phyloP scores from a whole-genome alignment of 1,284 basidiomycete genomes.

The Tilletia indica region DNA sequence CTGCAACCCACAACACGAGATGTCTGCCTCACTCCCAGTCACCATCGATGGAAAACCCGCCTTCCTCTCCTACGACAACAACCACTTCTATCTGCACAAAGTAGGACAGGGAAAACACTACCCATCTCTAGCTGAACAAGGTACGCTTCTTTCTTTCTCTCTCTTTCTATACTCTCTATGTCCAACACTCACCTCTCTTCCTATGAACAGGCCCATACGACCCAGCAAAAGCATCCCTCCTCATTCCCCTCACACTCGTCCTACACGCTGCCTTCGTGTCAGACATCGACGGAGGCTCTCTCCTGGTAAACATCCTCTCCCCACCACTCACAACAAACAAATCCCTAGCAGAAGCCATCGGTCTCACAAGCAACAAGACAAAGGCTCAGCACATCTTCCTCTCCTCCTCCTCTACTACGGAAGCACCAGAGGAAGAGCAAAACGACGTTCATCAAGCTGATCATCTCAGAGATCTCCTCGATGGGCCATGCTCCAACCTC shows the following conservation, averaged over 20 bases:
- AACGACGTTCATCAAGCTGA: neutral
- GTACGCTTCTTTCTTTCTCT: neutral
- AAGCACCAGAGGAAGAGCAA: no score
- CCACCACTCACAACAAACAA: conserved; percentile 35
- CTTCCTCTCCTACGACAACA: conserved; percentile 34
- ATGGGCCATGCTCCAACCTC: conserved; percentile 42
- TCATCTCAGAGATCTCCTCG: conserved; percentile 31
- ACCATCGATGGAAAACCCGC: conserved; percentile 46
- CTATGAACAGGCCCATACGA: neutral
- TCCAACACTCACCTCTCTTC: conserved; percentile 3
- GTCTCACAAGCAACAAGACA: conserved; percentile 17
- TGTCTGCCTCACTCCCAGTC: conserved; percentile 28
- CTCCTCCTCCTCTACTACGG: conserved; percentile 23
- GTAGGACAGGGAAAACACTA: neutral
- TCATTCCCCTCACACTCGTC: conserved; percentile 37
- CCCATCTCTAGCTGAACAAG: neutral
- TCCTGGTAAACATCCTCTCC: conserved; percentile 41
- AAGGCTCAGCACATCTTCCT: conserved; percentile 11
- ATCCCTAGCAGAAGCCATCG: conserved; percentile 24
- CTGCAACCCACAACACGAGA: neutral
- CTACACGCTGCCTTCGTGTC: conserved; percentile 44
- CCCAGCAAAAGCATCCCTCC: conserved; percentile 28
- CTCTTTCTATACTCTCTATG: no score
- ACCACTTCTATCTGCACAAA: conserved; percentile 39
- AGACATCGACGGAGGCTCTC: conserved; percentile 48